Base-by-base conservation (phyloP, 2,329 filamentous ascomycete species). In the Colletotrichum spaethianum region DNA sequence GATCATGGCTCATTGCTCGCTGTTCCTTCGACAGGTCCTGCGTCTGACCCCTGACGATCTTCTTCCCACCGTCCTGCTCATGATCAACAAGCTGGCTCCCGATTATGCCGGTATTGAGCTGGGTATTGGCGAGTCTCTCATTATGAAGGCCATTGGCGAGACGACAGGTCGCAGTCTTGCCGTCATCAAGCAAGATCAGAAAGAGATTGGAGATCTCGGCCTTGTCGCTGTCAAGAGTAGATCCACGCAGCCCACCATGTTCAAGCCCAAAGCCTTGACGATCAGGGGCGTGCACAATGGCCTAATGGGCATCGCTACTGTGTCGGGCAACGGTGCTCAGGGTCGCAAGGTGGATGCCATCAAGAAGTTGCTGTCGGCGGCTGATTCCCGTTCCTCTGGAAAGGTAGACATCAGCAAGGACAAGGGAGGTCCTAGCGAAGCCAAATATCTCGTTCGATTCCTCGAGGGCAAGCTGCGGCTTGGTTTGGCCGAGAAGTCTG, bases 141-240 rank as follows among this genome's bases (percentile, higher is more conserved):
- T 99, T 78, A 98, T 98, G 95, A 99, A 98, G 82, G 94, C 96
- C 6, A 97, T 99, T 78, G 96, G 96, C 14, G 96, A 98, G 84
- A 93, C 92, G 38, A 99, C 96, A 0, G 96, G 96, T 12, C 92
- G 96, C 73, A 97, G 92, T 78, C 83, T 98, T 57, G 89, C 92
- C 46, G 92, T 98, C 63, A 98, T 99, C 86, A 98, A 98, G 84
- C 91, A 93, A 60, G 95, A 98, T 77, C 96, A 99, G 79, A 95
- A 96, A 78, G 95, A 98, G 77, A 98, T 98, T 82, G 96, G 96
- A 65, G 96, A 99, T 81, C 88, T 99, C 14, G 96, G 96, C 14
- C 86, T 98, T 42, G 96, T 99, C 1, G 96, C 96, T 53, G 94
- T 97, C 60, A 98, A 98, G 86, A 98, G 95, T 83, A 91, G 96